These are phyloP conservation scores for Mycosphaerella sp. DNA, from an alignment of 2,329 filamentous ascomycete genomes.

Conservation along the genomic window DNA sequence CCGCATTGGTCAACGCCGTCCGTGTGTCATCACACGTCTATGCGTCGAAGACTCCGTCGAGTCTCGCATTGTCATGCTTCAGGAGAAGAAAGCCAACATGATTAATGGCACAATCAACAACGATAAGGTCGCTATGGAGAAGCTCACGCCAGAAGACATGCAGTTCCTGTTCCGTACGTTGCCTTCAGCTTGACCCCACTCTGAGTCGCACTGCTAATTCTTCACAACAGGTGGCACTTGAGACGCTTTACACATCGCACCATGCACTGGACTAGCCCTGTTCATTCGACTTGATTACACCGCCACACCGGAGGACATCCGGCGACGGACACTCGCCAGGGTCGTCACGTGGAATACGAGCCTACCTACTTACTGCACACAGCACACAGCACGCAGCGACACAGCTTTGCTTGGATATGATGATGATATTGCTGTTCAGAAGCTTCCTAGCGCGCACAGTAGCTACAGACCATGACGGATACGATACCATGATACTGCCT, in stretches of 20 bases:
- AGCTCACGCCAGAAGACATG: conserved; percentile 83
- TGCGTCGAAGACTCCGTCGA: conserved; percentile 98
- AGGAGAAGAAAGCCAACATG: conserved; percentile 99
- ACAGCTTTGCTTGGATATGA: no score
- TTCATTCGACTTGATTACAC: background rate
- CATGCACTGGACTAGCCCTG: background rate
- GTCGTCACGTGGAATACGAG: no score
- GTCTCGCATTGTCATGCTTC: conserved; percentile 86
- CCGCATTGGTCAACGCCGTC: conserved; percentile 89
- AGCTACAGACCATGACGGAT: background rate
- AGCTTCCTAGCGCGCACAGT: background rate
- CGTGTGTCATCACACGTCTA: conserved; percentile 87
- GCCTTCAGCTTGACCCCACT: background rate
- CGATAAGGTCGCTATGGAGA: conserved; percentile 85
- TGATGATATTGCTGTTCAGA: background rate
- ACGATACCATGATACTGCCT: background rate
- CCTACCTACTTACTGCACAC: no score
- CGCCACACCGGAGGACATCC: background rate
- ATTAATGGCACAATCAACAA: conserved; percentile 96
- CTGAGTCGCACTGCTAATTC: background rate
- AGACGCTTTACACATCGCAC: background rate
- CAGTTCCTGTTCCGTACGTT: conserved; percentile 80
- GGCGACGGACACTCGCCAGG: no score
- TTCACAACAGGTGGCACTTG: background rate
- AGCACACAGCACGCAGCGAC: no score